phyloP scores from a whole-genome alignment of 768 basidiomycete genomes.

The Trametes cinnabarina region DNA sequence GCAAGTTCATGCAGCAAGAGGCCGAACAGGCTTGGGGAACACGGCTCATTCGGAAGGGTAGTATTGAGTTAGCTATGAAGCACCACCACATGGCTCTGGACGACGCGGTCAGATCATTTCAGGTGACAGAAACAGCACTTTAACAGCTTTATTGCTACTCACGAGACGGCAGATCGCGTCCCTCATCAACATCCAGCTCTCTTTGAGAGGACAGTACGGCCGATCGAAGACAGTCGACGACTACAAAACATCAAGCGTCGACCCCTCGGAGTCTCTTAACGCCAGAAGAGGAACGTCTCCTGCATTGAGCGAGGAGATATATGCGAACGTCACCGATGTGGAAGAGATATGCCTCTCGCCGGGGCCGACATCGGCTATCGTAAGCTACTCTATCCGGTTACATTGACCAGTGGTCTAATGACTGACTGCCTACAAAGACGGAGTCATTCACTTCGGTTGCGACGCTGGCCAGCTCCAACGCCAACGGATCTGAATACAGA shows the following conservation, averaged over 20 bases:
- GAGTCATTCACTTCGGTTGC: too few species aligned
- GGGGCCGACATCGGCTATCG: too few species aligned
- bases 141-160: background rate
- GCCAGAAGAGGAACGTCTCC: too few species aligned
- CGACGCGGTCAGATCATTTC: conserved; percentile 47
- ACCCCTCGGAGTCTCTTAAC: too few species aligned
- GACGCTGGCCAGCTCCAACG: too few species aligned
- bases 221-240: background rate
- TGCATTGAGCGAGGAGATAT: too few species aligned
- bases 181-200: conserved; percentile 46
- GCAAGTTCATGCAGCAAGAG: conserved; percentile 39
- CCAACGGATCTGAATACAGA: background rate
- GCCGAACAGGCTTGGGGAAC: conserved; percentile 41
- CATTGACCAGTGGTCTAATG: too few species aligned
- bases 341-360: too few species aligned
- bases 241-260: background rate
- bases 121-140: conserved; percentile 30
- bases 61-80: conserved; percentile 40
- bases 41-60: conserved; percentile 39
- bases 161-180: conserved; percentile 38
- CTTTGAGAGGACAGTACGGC: conserved; percentile 27
- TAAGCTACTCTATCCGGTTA: too few species aligned
- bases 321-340: too few species aligned
- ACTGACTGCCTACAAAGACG: too few species aligned
- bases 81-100: conserved; percentile 37